Base-by-base conservation (phyloP, 768 basidiomycete species). In the Steccherinum ochraceum region DNA sequence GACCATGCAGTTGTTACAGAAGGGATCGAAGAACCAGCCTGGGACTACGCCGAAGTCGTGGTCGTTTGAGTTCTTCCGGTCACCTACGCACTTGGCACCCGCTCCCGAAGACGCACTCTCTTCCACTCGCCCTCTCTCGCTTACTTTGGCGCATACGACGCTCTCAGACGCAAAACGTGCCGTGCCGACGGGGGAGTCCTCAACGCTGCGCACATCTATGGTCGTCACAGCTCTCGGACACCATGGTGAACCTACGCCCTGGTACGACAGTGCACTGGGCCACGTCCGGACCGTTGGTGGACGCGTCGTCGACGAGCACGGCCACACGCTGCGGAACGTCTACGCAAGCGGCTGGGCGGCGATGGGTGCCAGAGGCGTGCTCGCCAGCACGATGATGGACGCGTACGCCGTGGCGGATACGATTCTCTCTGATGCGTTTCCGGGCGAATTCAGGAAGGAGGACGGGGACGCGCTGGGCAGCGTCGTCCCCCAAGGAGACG, bases 261-360 rank as follows among this genome's bases (percentile, higher is more conserved):
- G 76, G 70, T 83, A 76, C 56, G 84, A 89, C 58, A 69, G 79
- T 0, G 59, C 66, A 1, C 64, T 79, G 3, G 67, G 76, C 2
- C 83, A 82, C 57, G 68, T 89, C 12, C 77, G 81, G n/a, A 77
- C 77, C 1, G 55, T 65, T 2, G 65, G 66, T 5, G 79, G 79
- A 3, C 73, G 82, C 12, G 69, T 89, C 5, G 59, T 79, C 23
- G 69, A 71, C 11, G 57, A 64, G 2, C 56, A 56, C 3, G 64
- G 68, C 11, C 59, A 59, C 1, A 49, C 64, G 16, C 56, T 84
- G 30, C 74, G 72, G 30, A 80, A 80, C 52, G 72, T 94, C n/a
- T 99, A 96, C 62, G 86, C 91, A 1, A 85, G 89, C 1, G 95
- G 95, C 10, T 99, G 96, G 96, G 86, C 91, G 2, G 86, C 91